Percentiles rank a stretch among this genome's conserved stretches.
Evolutionary conservation across 164 flowering plant species (phyloP).

Genomic region (Saururus chinensis): DNA sequence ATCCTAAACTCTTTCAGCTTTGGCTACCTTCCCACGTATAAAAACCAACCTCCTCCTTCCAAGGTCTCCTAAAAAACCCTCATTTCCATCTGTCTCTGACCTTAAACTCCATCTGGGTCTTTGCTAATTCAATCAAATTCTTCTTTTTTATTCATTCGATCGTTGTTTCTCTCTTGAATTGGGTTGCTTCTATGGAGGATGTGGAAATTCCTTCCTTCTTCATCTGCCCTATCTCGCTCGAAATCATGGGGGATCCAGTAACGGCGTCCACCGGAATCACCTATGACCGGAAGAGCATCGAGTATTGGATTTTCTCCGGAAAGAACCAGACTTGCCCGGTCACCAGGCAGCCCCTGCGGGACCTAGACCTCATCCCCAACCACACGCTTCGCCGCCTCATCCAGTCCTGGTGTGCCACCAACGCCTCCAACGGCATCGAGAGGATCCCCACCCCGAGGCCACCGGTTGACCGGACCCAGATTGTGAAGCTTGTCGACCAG

Average conservation of each 20-base stretch:
- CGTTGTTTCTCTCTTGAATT: background rate
- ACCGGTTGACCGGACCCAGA: slow-evolving; percentile 26
- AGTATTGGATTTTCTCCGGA: slow-evolving; percentile 50
- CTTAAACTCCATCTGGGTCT: background rate
- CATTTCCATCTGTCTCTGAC: background rate
- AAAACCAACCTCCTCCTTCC: background rate
- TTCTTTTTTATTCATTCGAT: background rate
- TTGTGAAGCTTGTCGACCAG: slow-evolving; percentile 27
- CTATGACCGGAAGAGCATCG: slow-evolving; percentile 67
- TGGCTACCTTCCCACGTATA: background rate
- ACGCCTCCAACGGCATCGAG: slow-evolving; percentile 41
- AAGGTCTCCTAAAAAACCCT: too few species aligned
- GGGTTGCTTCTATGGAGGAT: slow-evolving; percentile 22
- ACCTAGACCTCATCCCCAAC: slow-evolving; percentile 50
- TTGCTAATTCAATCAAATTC: background rate
- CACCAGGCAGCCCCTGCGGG: slow-evolving; percentile 37
- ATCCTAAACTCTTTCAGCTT: background rate
- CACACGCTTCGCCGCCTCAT: slow-evolving; percentile 71
- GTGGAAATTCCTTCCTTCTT: slow-evolving; percentile 59
- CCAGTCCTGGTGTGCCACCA: slow-evolving; percentile 71
- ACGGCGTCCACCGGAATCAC: slow-evolving; percentile 68
- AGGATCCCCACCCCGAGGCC: slow-evolving; percentile 66
- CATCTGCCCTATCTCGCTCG: slow-evolving; percentile 73
- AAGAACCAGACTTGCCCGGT: slow-evolving; percentile 54
- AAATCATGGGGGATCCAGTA: slow-evolving; percentile 82